A percentile compares a stretch with the other conserved stretches of the same genome.
Conservation (phyloP, 2,329 filamentous ascomycete genomes). For the Botrytis byssoidea region DNA sequence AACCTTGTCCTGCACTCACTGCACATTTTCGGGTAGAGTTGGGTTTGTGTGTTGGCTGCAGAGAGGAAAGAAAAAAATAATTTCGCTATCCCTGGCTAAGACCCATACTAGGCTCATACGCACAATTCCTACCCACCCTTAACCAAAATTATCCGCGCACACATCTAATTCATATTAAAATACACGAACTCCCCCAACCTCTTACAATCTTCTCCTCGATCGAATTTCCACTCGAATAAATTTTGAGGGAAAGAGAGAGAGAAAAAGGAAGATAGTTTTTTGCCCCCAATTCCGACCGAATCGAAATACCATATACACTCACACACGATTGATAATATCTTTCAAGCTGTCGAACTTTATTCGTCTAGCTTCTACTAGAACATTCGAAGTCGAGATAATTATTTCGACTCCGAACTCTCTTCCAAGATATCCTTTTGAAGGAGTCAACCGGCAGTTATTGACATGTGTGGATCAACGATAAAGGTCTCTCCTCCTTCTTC, state of each 20-base stretch:
- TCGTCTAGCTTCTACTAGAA: slow-evolving; percentile 35
- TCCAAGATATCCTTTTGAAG: slow-evolving; percentile 30
- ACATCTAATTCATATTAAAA: slow-evolving; percentile 4
- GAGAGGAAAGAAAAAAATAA: background rate
- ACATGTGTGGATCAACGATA: slow-evolving; percentile 41
- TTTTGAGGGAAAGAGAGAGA: background rate
- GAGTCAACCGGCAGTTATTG: slow-evolving; percentile 36
- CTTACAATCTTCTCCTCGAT: background rate
- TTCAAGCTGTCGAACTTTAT: background rate
- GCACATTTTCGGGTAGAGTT: slow-evolving; percentile 5
- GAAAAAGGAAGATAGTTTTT: background rate
- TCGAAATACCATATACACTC: background rate
- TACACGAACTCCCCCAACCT: slow-evolving; percentile 14
- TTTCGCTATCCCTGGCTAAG: slow-evolving; percentile 13
- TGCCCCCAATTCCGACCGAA: background rate
- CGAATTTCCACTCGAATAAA: slow-evolving; percentile 12
- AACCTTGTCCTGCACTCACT: slow-evolving; percentile 11
- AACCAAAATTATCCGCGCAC: background rate
- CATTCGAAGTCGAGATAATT: slow-evolving; percentile 30
- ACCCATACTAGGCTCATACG: background rate
- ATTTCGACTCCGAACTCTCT: slow-evolving; percentile 32
- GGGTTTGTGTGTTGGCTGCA: background rate
- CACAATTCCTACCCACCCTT: background rate
- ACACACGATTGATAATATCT: slow-evolving; percentile 13
- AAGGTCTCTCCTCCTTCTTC: slow-evolving; percentile 40